These are phyloP conservation scores for Venturia pyrina DNA, from an alignment of 2,329 filamentous ascomycete genomes.

Conservation along the genomic window DNA sequence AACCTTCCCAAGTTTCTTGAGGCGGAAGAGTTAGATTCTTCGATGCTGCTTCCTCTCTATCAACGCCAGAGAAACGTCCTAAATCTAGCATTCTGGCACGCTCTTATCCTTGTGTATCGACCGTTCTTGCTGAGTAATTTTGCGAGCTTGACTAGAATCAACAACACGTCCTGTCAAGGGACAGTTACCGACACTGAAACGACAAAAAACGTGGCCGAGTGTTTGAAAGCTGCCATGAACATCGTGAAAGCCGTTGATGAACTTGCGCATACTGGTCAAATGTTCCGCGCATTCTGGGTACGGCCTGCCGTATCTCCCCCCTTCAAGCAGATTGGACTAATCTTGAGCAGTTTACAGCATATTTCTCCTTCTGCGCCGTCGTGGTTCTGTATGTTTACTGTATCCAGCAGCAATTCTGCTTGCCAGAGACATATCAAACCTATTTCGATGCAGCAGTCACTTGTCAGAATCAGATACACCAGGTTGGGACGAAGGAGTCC, in stretches of 20 bases:
- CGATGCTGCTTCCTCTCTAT: slow-evolving; percentile 26
- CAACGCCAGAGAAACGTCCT: not conserved
- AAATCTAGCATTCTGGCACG: slow-evolving; percentile 27
- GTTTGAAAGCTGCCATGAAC: slow-evolving; percentile 37
- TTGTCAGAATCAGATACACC: slow-evolving; percentile 17
- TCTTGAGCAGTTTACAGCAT: slow-evolving; percentile 35
- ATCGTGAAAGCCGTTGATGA: slow-evolving; percentile 36
- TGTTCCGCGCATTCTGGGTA: not conserved
- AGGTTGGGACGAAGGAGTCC: slow-evolving; percentile 23
- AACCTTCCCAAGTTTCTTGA: slow-evolving; percentile 35
- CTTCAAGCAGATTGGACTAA: not conserved
- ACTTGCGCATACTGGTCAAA: slow-evolving; percentile 28
- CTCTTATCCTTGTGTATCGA: slow-evolving; percentile 46
- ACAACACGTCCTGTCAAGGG: slow-evolving; percentile 16
- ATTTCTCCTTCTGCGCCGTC: slow-evolving; percentile 45
- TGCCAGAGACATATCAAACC: slow-evolving; percentile 38
- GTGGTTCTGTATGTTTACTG: slow-evolving; percentile 45
- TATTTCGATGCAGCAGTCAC: slow-evolving; percentile 31
- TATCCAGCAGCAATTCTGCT: slow-evolving; percentile 37
- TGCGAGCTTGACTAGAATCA: not conserved
- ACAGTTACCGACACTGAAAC: slow-evolving; percentile 18
- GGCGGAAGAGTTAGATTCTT: slow-evolving; percentile 33
- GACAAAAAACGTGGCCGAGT: slow-evolving; percentile 31
- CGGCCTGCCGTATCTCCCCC: not conserved
- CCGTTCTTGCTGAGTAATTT: slow-evolving; percentile 35